Percentiles rank a stretch among this genome's conserved stretches.
These are phyloP conservation scores for Actinomortierella ambigua DNA, from an alignment of 371 early-diverging fungal genomes.

Conservation along the genomic window DNA sequence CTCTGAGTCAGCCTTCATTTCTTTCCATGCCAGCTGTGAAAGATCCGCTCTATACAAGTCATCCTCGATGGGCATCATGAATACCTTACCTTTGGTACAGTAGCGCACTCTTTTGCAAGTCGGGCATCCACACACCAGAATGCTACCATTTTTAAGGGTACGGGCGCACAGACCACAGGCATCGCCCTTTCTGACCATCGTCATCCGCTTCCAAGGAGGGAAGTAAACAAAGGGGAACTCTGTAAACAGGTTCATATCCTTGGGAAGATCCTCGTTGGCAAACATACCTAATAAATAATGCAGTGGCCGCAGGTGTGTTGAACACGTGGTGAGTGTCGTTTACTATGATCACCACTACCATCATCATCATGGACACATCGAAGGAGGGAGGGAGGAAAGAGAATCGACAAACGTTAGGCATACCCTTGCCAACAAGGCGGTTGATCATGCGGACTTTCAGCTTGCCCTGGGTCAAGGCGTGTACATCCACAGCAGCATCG, in stretches of 20 bases:
- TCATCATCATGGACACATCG: too few relatives aligned
- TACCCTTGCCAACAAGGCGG: constrained; percentile 61
- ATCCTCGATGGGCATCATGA: too few relatives aligned
- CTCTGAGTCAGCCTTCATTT: too few relatives aligned
- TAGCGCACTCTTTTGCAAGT: constrained; percentile 55
- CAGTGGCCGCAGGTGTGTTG: not conserved
- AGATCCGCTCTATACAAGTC: too few relatives aligned
- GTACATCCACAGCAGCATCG: constrained; percentile 60
- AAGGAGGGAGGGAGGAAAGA: not conserved
- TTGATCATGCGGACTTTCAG: constrained; percentile 61
- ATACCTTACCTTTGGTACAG: constrained; percentile 56
- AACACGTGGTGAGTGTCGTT: too few relatives aligned
- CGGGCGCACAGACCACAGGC: constrained; percentile 68
- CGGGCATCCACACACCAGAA: constrained; percentile 53
- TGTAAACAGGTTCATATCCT: constrained; percentile 58
- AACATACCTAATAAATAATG: constrained; percentile 52
- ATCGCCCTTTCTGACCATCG: constrained; percentile 50
- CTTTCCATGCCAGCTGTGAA: too few relatives aligned
- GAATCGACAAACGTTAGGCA: not conserved
- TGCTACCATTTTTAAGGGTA: constrained; percentile 47
- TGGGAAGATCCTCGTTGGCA: constrained; percentile 60
- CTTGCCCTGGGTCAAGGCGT: constrained; percentile 36
- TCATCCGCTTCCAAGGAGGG: constrained; percentile 65
- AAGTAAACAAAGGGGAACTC: constrained; percentile 70
- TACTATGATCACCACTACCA: too few relatives aligned